Base-by-base conservation (phyloP, 148 eudicot genomes). In the Pharnaceum exiguum region DNA sequence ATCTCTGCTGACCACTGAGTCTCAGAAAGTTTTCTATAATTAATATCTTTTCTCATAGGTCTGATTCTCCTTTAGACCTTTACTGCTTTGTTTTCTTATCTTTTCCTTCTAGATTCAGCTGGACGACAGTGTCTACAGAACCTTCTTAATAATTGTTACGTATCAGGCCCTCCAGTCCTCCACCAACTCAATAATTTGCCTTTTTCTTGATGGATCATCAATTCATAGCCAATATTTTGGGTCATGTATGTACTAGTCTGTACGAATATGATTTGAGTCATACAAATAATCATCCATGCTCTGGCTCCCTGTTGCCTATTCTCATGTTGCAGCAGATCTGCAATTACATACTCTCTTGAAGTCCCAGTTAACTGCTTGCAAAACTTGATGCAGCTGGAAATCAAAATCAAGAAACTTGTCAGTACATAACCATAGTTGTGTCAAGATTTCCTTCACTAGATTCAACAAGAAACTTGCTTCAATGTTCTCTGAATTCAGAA, bases 321-420 rank as follows among this genome's bases (percentile, higher is more conserved):
- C 27, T 44, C 12, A 7, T 4, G n/a, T 58, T 0, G 17, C 46
- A 11, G 1, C 17, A 16, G 32, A n/a, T 43, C 22, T 13, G 23
- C 57, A 32, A 3, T 2, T 11, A 15, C 3, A 46, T 46, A 21
- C 12, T 25, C 27, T 55, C n/a, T 12, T 7, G n/a, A 2, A 35
- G 26, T 54, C 23, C 7, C 47, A 12, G 29, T 69, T 46, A 40
- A 15, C 37, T 55, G 62, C 33, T 5, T 12, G 9, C 21, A 40
- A 63, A 47, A 10, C 56, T 58, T 40, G 62, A 50, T 48, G 68
- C 63, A 62, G 68, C 73, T 62, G 68, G n/a, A 17, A 48, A 48
- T 38, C 29, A 19, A 46, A 46, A 10, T 31, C 10, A 38, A 49
- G 4, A 55, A 38, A 6, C 1, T 21, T 33, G 2, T 30, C 39